These are phyloP conservation scores for Lagenaria siceraria DNA, from an alignment of 306 rosid genomes.

Conservation along the genomic window DNA sequence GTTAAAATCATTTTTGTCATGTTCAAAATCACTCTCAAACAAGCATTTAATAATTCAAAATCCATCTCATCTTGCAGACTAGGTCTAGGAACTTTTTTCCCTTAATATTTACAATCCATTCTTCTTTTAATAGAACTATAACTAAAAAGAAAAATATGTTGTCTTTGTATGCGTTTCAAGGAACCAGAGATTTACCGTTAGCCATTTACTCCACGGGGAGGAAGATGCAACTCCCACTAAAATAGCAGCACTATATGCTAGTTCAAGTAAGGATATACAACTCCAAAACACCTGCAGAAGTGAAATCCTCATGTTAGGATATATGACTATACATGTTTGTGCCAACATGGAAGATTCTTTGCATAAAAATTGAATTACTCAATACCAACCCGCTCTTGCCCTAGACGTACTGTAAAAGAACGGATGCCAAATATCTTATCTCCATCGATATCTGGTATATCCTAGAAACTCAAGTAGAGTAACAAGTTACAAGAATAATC, in stretches of 20 bases:
- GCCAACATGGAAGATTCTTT: slow-evolving; percentile 6
- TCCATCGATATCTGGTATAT: slow-evolving; percentile 95
- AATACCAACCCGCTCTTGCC: slow-evolving; percentile 60
- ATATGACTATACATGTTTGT: neutral
- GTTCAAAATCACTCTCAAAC: too few species aligned
- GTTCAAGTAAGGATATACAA: slow-evolving; percentile 75
- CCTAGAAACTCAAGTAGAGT: slow-evolving; percentile 27
- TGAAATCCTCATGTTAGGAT: neutral
- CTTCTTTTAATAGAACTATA: neutral
- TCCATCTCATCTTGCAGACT: neutral
- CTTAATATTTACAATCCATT: neutral
- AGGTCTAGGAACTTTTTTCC: neutral
- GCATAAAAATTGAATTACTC: slow-evolving; percentile 5
- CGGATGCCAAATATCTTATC: slow-evolving; percentile 71
- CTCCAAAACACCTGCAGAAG: slow-evolving; percentile 76
- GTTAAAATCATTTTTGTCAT: neutral
- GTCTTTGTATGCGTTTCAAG: neutral
- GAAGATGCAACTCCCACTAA: slow-evolving; percentile 64
- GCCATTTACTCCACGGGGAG: slow-evolving; percentile 57
- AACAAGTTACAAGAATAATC: neutral
- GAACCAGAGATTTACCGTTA: slow-evolving; percentile 44
- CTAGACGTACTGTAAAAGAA: slow-evolving; percentile 80
- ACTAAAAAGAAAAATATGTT: neutral
- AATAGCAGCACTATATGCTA: slow-evolving; percentile 70
- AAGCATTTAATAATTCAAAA: too few species aligned